These are phyloP conservation scores for Ilex asprella DNA, from an alignment of 257 asterid species.

Conservation along the genomic window DNA sequence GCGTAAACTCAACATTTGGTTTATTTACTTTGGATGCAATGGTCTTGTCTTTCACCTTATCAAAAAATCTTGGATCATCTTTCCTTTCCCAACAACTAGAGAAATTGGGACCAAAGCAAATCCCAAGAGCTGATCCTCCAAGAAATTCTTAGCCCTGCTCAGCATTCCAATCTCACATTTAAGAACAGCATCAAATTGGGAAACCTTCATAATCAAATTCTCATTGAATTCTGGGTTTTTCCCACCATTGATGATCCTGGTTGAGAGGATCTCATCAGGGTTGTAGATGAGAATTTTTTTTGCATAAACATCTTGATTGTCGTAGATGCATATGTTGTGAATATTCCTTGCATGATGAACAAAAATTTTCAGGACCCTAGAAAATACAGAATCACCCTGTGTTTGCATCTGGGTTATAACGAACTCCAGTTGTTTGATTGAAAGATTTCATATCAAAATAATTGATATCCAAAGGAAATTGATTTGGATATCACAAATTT, in stretches of 20 bases:
- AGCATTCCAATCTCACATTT: slow-evolving; percentile 79
- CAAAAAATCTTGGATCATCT: slow-evolving; percentile 43
- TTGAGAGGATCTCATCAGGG: slow-evolving; percentile 46
- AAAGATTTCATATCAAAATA: slow-evolving; percentile 37
- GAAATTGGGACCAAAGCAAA: slow-evolving; percentile 53
- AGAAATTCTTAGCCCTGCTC: slow-evolving; percentile 47
- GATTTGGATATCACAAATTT: too few species aligned
- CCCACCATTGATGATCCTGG: slow-evolving; percentile 40
- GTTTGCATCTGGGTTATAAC: slow-evolving; percentile 23
- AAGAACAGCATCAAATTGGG: slow-evolving; percentile 36
- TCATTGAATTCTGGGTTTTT: slow-evolving; percentile 51
- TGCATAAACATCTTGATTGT: slow-evolving; percentile 63
- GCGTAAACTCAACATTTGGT: too few species aligned
- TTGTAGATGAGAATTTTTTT: slow-evolving; percentile 60
- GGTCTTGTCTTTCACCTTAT: too few species aligned
- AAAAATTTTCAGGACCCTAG: slow-evolving; percentile 43
- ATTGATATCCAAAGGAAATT: not conserved
- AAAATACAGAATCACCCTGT: slow-evolving; percentile 26
- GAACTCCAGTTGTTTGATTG: slow-evolving; percentile 21
- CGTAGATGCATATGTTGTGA: slow-evolving; percentile 69
- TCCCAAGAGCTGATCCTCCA: slow-evolving; percentile 76
- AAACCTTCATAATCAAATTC: slow-evolving; percentile 34
- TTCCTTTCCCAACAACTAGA: slow-evolving; percentile 38
- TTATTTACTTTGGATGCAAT: too few species aligned
- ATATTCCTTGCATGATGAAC: slow-evolving; percentile 65